Evolutionary conservation across 768 basidiomycete species (phyloP), one percentile per base, ranked within the genome.

Genomic region (Crepidotus variabilis): DNA sequence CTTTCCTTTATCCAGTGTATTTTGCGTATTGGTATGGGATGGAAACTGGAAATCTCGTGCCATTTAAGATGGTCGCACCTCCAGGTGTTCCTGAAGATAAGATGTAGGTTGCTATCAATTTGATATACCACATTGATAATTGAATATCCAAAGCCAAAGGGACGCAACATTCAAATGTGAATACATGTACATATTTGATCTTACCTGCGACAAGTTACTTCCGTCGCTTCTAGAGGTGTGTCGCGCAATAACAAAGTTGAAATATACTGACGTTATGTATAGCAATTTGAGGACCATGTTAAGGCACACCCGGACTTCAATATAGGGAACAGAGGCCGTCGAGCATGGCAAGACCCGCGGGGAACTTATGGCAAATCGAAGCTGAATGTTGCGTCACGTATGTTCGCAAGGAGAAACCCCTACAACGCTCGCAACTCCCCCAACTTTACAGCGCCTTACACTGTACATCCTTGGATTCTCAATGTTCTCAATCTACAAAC

Each of bases 1-100:
- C 51, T 14, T 14, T 59, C 11, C 36, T 39, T 10, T 39, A 50
- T 35, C 46, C 57, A 18, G 52, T 53, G 3, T 24, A 54, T 9
- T 59, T 52, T 52, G 14, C 13, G 4, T 55, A 48, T 45, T 22
- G 16, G 7, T n/a, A 8, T 16, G 45, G 54, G 22, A 28, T 59
- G 1, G 39, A 51, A 16, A 59, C 57, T 2, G 57, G 57, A 10
- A 59, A 59, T 34, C 51, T 50, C n/a, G 57, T 59, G 2, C 57
- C 57, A 0, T 2, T 28, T n/a, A 53, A 53, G 1, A 18, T 45
- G 9, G 28, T 46, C 1, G 54, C 58, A 28, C 58, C 58, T 1
- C 33, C 47, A 13, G 50, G 54, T 16, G 20, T 48, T 13, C 50
- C 35, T 1, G 54, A 51, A 2, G 32, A 28, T 4, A 20, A 45